Evolutionary conservation across 1,139 yeast genomes (phyloP).

Genomic region (Casaregolazyma lundiana): DNA sequence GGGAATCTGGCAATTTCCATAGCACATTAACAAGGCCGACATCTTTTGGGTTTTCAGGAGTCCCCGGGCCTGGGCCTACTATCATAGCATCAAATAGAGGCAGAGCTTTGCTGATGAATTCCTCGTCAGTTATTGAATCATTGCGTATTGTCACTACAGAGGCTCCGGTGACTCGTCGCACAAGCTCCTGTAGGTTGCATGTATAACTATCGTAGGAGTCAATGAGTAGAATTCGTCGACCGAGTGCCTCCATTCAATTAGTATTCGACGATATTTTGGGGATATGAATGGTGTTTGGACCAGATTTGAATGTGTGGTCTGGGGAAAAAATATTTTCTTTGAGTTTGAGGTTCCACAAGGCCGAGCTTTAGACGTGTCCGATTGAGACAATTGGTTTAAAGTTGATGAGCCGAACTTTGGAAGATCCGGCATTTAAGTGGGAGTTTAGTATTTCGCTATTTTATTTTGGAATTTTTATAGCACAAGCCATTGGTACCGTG

Average conservation of each 20-base stretch:
- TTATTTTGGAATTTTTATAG: too few species aligned
- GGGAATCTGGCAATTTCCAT: slow-evolving; percentile 28
- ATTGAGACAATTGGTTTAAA: too few species aligned
- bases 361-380: too few species aligned
- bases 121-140: slow-evolving; percentile 49
- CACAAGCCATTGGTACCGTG: too few species aligned
- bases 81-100: slow-evolving; percentile 68
- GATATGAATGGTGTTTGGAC: too few species aligned
- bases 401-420: too few species aligned
- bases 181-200: slow-evolving; percentile 64
- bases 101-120: slow-evolving; percentile 37
- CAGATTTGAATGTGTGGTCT: too few species aligned
- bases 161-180: slow-evolving; percentile 51
- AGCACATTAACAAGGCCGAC: slow-evolving; percentile 70
- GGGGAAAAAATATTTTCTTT: too few species aligned
- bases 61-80: slow-evolving; percentile 97
- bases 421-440: too few species aligned
- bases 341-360: too few species aligned
- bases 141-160: slow-evolving; percentile 69
- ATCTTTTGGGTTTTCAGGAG: slow-evolving; percentile 61
- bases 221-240: slow-evolving; percentile 52
- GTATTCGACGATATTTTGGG: too few species aligned
- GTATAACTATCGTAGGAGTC: slow-evolving; percentile 97
- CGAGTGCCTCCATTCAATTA: neutral
- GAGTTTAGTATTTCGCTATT: too few species aligned